phyloP scores from a whole-genome alignment of 208 protist genomes.

The Angomonas deanei region DNA sequence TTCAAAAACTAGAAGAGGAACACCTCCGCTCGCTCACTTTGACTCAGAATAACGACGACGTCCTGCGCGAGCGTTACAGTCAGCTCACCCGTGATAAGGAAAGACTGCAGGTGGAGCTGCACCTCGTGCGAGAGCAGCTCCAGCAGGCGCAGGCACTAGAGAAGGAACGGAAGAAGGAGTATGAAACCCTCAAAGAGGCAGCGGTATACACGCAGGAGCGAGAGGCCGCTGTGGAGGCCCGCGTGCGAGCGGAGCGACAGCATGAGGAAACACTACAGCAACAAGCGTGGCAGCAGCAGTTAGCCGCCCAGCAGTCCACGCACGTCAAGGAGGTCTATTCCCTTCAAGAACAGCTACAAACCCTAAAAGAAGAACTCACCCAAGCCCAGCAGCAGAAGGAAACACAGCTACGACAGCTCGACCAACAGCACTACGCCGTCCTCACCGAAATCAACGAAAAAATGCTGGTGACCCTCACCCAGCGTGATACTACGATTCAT shows the following conservation, averaged over 20 bases:
- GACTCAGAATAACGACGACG: constrained; percentile 43
- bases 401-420: constrained; percentile 44
- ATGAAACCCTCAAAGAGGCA: constrained; percentile 28
- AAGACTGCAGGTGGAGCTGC: constrained; percentile 61
- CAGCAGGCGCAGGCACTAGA: constrained; percentile 26
- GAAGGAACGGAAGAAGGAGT: constrained; percentile 42
- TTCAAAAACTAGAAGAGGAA: constrained; percentile 58
- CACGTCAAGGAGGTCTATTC: constrained; percentile 49
- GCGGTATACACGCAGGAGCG: constrained; percentile 39
- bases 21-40: constrained; percentile 47
- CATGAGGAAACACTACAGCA: constrained; percentile 50
- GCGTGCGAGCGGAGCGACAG: constrained; percentile 42
- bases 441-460: constrained; percentile 78
- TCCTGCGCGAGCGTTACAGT: constrained; percentile 52
- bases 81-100: constrained; percentile 67
- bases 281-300: constrained; percentile 58
- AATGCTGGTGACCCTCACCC: constrained; percentile 71
- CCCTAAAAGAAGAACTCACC: constrained; percentile 27
- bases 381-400: constrained; percentile 31
- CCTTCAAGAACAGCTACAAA: constrained; percentile 39
- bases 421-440: constrained; percentile 73
- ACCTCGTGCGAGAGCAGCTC: constrained; percentile 58
- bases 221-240: constrained; percentile 48
- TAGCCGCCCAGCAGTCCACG: constrained; percentile 51
- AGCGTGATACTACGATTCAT: constrained; percentile 69